Conservation (phyloP, 257 asterid species). For the Echites panduratus region DNA sequence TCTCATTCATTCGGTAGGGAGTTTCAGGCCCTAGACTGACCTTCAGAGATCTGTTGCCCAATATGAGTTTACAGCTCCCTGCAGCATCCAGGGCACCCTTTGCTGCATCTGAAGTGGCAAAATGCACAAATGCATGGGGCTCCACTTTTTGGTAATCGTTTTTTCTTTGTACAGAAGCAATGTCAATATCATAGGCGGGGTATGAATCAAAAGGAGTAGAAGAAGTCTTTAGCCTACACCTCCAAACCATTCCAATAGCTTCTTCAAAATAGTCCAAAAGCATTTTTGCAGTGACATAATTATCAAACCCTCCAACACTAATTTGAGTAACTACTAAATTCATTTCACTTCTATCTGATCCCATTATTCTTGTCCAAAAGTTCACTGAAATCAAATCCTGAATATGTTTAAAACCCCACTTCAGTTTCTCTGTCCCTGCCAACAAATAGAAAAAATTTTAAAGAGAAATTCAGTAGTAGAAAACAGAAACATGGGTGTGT, state of each 20-base stretch:
- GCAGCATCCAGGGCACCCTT: conserved; percentile 54
- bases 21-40: conserved; percentile 77
- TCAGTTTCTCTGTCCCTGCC: conserved; percentile 1
- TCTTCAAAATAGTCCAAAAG: conserved; percentile 58
- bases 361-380: conserved; percentile 32
- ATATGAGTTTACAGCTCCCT: conserved; percentile 41
- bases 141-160: conserved; percentile 49
- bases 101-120: conserved; percentile 50
- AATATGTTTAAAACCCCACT: background rate
- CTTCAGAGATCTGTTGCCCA: conserved; percentile 36
- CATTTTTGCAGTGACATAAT: conserved; percentile 51
- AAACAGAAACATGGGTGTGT: background rate
- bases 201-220: conserved; percentile 75
- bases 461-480: background rate
- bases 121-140: conserved; percentile 90
- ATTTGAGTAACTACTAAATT: conserved; percentile 63
- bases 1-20: conserved; percentile 53
- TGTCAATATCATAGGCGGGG: conserved; percentile 48
- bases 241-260: conserved; percentile 61
- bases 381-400: background rate
- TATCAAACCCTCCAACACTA: conserved; percentile 65
- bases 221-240: conserved; percentile 92
- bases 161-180: conserved; percentile 28
- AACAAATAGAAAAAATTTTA: background rate
- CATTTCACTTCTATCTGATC: conserved; percentile 32